Conservation (phyloP, 2,329 filamentous ascomycete species). For the Sarocladium kiliense region DNA sequence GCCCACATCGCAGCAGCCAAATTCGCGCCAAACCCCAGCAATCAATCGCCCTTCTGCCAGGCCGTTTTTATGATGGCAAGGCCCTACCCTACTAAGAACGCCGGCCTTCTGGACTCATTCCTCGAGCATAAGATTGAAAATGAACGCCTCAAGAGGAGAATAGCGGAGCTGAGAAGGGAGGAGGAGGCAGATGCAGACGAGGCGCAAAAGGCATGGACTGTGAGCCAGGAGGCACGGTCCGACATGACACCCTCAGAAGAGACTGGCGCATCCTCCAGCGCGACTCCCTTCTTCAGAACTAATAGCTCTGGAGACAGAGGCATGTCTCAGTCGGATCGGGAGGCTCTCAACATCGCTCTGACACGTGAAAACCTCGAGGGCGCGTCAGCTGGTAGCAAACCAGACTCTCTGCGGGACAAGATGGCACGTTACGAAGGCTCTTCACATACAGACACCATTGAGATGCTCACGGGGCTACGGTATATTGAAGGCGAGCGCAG, state of each 20-base stretch:
- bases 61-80: conserved; percentile 93
- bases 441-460: conserved; percentile 79
- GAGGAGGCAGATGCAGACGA: conserved; percentile 75
- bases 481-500: conserved; percentile 88
- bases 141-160: conserved; percentile 76
- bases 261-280: conserved; percentile 27
- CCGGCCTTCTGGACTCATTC: conserved; percentile 81
- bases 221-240: conserved; percentile 51
- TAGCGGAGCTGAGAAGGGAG: conserved; percentile 78
- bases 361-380: conserved; percentile 79
- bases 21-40: conserved; percentile 56
- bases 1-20: conserved; percentile 74
- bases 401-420: conserved; percentile 77
- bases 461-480: conserved; percentile 84
- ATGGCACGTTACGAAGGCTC: conserved; percentile 76
- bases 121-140: conserved; percentile 97
- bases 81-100: conserved; percentile 84
- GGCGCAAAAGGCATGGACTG: conserved; percentile 55
- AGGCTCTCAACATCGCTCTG: conserved; percentile 59
- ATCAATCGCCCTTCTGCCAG: conserved; percentile 67
- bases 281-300: conserved; percentile 23
- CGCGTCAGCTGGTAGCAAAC: conserved; percentile 51
- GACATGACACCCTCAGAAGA: conserved; percentile 48
- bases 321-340: conserved; percentile 65
- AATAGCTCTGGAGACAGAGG: conserved; percentile 32